phyloP scores from a whole-genome alignment of 2,329 filamentous ascomycete genomes.

The Colletotrichum aenigma region DNA sequence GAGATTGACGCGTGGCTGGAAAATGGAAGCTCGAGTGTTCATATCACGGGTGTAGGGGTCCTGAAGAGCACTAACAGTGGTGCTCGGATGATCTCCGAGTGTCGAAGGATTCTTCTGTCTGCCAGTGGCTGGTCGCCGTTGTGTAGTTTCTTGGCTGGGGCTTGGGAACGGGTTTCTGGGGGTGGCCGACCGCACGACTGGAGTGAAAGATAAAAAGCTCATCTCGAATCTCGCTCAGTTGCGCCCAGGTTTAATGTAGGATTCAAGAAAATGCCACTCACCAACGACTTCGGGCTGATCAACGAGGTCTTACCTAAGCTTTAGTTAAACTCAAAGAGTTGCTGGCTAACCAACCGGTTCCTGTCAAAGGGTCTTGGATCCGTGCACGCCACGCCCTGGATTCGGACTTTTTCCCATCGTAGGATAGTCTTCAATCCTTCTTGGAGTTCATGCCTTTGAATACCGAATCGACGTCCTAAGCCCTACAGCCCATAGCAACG shows the following conservation, averaged over 20 bases:
- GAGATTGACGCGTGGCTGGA: neutral
- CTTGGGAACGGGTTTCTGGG: neutral
- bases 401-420: neutral
- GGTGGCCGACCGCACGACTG: neutral
- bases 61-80: neutral
- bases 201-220: neutral
- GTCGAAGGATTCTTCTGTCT: neutral
- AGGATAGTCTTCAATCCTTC: neutral
- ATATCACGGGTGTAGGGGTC: neutral
- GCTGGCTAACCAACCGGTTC: neutral
- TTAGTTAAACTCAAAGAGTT: neutral
- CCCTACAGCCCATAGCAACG: neutral
- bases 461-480: neutral
- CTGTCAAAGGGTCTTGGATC: neutral
- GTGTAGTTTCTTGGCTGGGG: neutral
- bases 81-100: neutral
- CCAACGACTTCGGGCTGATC: neutral
- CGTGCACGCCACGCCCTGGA: neutral
- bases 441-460: neutral
- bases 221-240: neutral
- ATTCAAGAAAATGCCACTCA: neutral
- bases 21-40: neutral
- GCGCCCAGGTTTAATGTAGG: neutral
- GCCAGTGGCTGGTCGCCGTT: neutral
- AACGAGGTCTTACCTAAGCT: neutral